Percentiles rank a stretch among this genome's conserved stretches.
These are phyloP conservation scores for Piper longum DNA, from an alignment of 164 flowering plant genomes.

Conservation along the genomic window DNA sequence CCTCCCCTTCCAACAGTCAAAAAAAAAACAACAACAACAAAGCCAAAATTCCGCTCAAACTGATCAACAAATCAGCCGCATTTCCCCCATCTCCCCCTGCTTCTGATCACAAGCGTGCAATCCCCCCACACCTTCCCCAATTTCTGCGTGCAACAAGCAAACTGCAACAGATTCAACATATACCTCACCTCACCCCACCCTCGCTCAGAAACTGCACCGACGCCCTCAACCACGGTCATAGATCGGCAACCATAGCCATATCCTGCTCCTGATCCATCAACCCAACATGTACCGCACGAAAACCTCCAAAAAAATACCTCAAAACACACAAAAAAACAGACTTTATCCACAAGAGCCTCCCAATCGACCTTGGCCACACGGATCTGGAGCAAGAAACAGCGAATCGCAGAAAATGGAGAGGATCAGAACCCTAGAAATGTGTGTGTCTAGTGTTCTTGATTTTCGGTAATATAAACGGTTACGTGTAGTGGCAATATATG, in stretches of 20 bases:
- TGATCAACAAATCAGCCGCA: constrained; percentile 39
- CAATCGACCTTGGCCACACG: no score
- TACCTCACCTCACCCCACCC: constrained; percentile 11
- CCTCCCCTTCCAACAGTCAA: neutral
- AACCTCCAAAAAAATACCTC: neutral
- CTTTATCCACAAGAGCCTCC: no score
- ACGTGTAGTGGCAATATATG: no score
- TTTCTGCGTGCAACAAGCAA: constrained; percentile 24
- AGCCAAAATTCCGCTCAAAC: constrained; percentile 8
- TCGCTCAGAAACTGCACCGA: constrained; percentile 3
- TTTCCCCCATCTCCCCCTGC: constrained; percentile 81
- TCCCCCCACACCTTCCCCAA: constrained; percentile 34
- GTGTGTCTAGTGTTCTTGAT: no score
- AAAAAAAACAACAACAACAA: constrained; percentile 62
- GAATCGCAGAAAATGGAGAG: no score
- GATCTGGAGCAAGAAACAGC: no score
- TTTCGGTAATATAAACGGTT: no score
- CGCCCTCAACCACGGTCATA: constrained; percentile 17
- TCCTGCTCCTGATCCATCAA: constrained; percentile 15
- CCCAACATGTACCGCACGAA: constrained; percentile 38
- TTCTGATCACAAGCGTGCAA: constrained; percentile 45
- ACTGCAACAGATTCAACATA: constrained; percentile 37
- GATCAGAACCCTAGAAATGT: no score
- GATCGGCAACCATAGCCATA: constrained; percentile 7
- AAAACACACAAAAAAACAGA: no score